These are phyloP conservation scores for Orbilia blumenaviensis DNA, from an alignment of 2,329 filamentous ascomycete genomes.

Conservation along the genomic window DNA sequence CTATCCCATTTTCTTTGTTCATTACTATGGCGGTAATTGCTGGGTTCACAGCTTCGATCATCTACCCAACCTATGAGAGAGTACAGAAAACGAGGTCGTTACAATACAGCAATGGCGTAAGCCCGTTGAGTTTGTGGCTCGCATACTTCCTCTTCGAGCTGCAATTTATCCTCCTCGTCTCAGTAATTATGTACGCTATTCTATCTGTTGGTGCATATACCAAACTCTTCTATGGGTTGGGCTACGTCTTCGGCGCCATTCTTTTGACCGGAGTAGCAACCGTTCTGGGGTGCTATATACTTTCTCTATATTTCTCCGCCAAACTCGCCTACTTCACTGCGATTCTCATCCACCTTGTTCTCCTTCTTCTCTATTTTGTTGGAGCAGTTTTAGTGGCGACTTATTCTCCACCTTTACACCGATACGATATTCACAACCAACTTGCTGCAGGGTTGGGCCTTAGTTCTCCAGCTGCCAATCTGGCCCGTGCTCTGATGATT, in stretches of 20 bases:
- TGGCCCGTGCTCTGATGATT: slow-evolving; percentile 77
- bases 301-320: slow-evolving; percentile 69
- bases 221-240: slow-evolving; percentile 74
- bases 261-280: slow-evolving; percentile 82
- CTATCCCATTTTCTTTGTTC: slow-evolving; percentile 61
- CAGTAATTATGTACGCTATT: slow-evolving; percentile 67
- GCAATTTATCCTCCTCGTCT: slow-evolving; percentile 64
- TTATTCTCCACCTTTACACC: slow-evolving; percentile 74
- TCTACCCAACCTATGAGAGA: slow-evolving; percentile 86
- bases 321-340: slow-evolving; percentile 41
- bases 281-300: slow-evolving; percentile 78
- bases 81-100: slow-evolving; percentile 80
- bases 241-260: slow-evolving; percentile 82
- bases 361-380: slow-evolving; percentile 77
- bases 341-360: slow-evolving; percentile 64
- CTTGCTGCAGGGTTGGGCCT: slow-evolving; percentile 79
- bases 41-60: slow-evolving; percentile 75
- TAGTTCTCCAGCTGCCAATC: slow-evolving; percentile 78
- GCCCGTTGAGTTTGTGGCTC: slow-evolving; percentile 81
- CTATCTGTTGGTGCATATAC: slow-evolving; percentile 29
- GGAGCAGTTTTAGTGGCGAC: slow-evolving; percentile 76
- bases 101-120: slow-evolving; percentile 90
- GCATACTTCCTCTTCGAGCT: slow-evolving; percentile 86
- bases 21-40: slow-evolving; percentile 82
- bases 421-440: slow-evolving; percentile 73